phyloP scores from a whole-genome alignment of 192 early-diverging fungal genomes.

The Coemansia sp. region DNA sequence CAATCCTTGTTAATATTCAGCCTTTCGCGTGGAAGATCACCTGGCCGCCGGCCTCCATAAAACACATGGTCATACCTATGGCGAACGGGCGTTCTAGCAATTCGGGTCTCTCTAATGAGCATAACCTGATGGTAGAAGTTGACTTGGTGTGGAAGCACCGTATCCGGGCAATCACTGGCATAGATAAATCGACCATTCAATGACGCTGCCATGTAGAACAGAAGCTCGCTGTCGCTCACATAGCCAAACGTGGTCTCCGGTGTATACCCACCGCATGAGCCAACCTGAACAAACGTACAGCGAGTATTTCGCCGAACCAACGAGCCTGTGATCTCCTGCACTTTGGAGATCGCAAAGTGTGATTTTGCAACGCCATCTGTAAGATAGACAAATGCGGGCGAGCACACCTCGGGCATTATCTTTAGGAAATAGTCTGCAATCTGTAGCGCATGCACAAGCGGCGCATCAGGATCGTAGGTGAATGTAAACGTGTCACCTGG shows the following conservation, averaged over 20 bases:
- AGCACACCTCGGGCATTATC: slow-evolving; percentile 54
- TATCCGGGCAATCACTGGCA: slow-evolving; percentile 62
- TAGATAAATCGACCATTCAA: slow-evolving; percentile 71
- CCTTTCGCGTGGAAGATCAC: slow-evolving; percentile 57
- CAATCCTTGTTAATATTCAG: slow-evolving; percentile 29
- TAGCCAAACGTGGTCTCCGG: slow-evolving; percentile 76
- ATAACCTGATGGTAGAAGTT: slow-evolving; percentile 55
- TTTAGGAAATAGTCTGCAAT: slow-evolving; percentile 55
- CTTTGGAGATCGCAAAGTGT: slow-evolving; percentile 62
- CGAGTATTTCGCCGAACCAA: slow-evolving; percentile 60
- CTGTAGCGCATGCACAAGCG: slow-evolving; percentile 48
- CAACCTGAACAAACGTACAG: slow-evolving; percentile 75
- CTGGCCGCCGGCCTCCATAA: slow-evolving; percentile 38
- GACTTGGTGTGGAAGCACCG: slow-evolving; percentile 26
- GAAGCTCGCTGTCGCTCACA: slow-evolving; percentile 73
- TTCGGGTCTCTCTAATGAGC: slow-evolving; percentile 49
- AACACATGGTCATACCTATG: slow-evolving; percentile 37
- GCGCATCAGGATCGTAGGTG: slow-evolving; percentile 44
- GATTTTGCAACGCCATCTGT: slow-evolving; percentile 79
- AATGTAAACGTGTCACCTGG: slow-evolving; percentile 45
- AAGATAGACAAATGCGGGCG: slow-evolving; percentile 60
- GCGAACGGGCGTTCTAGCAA: slow-evolving; percentile 36
- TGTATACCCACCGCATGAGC: slow-evolving; percentile 60
- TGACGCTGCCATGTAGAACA: slow-evolving; percentile 67
- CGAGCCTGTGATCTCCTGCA: slow-evolving; percentile 52